A percentile compares a stretch with the other conserved stretches of the same genome.
phyloP scores from a whole-genome alignment of 495 filamentous ascomycete species.

The Aspergillus indologenus region DNA sequence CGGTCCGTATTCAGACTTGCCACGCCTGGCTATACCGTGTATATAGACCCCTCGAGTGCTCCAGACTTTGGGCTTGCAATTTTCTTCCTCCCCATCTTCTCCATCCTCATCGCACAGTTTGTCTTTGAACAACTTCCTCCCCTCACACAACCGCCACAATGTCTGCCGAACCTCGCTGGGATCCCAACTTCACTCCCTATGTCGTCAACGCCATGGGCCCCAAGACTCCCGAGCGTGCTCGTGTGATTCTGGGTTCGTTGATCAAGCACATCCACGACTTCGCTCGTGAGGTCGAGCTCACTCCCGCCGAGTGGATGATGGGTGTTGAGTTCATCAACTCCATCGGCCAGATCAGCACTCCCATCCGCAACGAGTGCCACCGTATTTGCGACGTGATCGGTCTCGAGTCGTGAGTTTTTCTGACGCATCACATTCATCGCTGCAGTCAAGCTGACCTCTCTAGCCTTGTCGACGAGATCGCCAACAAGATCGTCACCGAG shows the following conservation, averaged over 20 bases:
- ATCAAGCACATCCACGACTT: conserved; percentile 82
- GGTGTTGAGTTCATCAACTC: conserved; percentile 63
- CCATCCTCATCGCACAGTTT: neutral
- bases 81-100: conserved; percentile 4
- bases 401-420: conserved; percentile 65
- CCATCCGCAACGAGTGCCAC: conserved; percentile 71
- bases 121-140: neutral
- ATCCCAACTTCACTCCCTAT: conserved; percentile 72
- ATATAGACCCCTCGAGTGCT: conserved; percentile 21
- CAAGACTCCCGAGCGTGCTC: conserved; percentile 64
- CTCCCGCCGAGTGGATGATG: conserved; percentile 74
- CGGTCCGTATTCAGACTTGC: conserved; percentile 15
- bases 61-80: neutral
- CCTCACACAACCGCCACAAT: conserved; percentile 24
- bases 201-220: conserved; percentile 75
- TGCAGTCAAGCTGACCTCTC: conserved; percentile 7
- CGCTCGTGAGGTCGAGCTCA: conserved; percentile 76
- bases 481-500: conserved; percentile 74
- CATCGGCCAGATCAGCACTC: conserved; percentile 53
- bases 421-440: neutral
- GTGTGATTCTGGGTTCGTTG: conserved; percentile 60
- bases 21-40: conserved; percentile 10
- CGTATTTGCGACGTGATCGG: conserved; percentile 76
- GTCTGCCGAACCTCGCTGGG: conserved; percentile 48
- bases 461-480: conserved; percentile 79